These are phyloP conservation scores for Neofusicoccum laricinum DNA, from an alignment of 2,329 filamentous ascomycete species.

Conservation along the genomic window DNA sequence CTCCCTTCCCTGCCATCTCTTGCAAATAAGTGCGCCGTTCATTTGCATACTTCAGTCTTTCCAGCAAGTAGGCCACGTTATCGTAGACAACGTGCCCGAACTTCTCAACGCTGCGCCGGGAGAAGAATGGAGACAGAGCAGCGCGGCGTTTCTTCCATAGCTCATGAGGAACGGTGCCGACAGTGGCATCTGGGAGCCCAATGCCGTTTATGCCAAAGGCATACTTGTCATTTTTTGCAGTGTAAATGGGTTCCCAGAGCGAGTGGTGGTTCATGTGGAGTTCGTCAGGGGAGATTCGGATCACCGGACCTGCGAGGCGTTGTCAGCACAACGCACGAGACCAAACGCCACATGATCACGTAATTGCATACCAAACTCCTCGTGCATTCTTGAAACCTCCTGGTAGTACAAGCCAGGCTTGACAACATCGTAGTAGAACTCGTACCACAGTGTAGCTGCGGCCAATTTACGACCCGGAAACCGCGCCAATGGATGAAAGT, in stretches of 20 bases:
- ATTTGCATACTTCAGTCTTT: background rate
- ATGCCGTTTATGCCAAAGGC: slow-evolving; percentile 23
- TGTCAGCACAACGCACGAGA: background rate
- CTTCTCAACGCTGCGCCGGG: slow-evolving; percentile 22
- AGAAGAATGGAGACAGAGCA: slow-evolving; percentile 37
- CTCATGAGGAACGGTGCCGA: slow-evolving; percentile 26
- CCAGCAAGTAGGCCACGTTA: background rate
- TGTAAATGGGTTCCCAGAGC: slow-evolving; percentile 23
- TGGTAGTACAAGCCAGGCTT: slow-evolving; percentile 11
- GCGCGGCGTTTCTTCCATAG: slow-evolving; percentile 30
- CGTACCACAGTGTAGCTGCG: slow-evolving; percentile 20
- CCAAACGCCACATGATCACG: background rate
- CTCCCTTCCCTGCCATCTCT: background rate
- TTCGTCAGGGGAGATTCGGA: slow-evolving; percentile 24
- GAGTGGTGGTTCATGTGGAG: slow-evolving; percentile 19
- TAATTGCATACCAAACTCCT: slow-evolving; percentile 18
- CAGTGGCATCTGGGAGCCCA: slow-evolving; percentile 25
- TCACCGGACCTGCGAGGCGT: slow-evolving; percentile 21
- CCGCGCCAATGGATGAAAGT: background rate
- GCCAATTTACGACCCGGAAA: slow-evolving; percentile 21
- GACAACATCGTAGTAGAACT: slow-evolving; percentile 21
- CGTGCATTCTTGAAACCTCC: slow-evolving; percentile 19
- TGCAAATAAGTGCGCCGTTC: background rate
- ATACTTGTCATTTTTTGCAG: slow-evolving; percentile 27
- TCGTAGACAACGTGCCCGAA: slow-evolving; percentile 10